Conservation (phyloP, 1,284 basidiomycete genomes). For the Rhodotorula sp. region DNA sequence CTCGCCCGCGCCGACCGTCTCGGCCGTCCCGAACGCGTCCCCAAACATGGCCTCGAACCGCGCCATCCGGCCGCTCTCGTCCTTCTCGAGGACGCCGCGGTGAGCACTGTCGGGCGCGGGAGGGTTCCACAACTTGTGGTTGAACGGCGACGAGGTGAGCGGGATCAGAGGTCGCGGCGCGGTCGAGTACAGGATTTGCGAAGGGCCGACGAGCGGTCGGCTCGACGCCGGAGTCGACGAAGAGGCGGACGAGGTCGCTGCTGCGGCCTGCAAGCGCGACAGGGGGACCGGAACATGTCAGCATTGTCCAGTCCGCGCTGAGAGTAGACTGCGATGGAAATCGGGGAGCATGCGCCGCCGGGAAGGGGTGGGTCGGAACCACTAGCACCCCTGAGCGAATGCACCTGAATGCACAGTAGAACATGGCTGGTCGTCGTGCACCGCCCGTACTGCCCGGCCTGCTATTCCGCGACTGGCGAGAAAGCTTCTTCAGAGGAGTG, state of each 20-base stretch:
- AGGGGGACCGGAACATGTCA: neutral
- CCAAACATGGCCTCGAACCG: conserved; percentile 28
- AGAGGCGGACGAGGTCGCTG: neutral
- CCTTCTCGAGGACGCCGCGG: conserved; percentile 30
- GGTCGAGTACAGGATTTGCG: conserved; percentile 31
- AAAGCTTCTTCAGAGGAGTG: too few relatives aligned
- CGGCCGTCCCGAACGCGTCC: conserved; percentile 1
- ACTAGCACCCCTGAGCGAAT: too few relatives aligned
- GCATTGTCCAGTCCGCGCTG: neutral
- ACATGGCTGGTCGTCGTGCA: too few relatives aligned
- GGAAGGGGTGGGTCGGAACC: too few relatives aligned
- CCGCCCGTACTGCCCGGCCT: too few relatives aligned
- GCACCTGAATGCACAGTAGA: too few relatives aligned
- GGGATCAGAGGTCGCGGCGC: conserved; percentile 36
- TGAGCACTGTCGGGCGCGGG: conserved; percentile 27
- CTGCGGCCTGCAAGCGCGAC: too few relatives aligned
- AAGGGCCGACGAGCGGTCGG: conserved; percentile 26
- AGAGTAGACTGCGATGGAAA: too few relatives aligned
- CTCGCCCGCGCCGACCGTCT: neutral
- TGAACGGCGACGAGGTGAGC: conserved; percentile 33
- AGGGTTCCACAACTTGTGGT: conserved; percentile 41
- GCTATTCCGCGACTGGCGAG: too few relatives aligned
- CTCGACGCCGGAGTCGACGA: neutral
- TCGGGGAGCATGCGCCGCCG: too few relatives aligned
- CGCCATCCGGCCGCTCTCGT: conserved; percentile 34